Evolutionary conservation across 2,329 filamentous ascomycete genomes (phyloP), one percentile per base, ranked within the genome.

Genomic region (Alternaria viburni): DNA sequence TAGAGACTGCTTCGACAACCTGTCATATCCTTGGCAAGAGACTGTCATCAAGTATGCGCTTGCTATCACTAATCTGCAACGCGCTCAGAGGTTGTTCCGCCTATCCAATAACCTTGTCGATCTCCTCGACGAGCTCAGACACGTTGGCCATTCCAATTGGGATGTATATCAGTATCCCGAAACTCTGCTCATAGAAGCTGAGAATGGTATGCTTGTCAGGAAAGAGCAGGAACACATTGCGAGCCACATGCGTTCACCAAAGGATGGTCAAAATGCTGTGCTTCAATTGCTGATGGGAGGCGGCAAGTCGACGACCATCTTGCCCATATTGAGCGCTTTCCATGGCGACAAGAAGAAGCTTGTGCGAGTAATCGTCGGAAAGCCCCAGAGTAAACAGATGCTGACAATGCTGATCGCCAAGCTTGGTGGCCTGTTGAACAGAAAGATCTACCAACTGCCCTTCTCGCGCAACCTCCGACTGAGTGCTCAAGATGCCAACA

Each of bases 111-210:
- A 70, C 12, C 64, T 69, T 4, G 19, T 64, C 0, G 76, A 77
- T 5, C 62, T 79, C 4, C 45, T 62, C 1, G 69, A 75, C 57
- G 77, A 86, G 61, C 64, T 84, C 0, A 54, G 64, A 1, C 89
- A 89, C 59, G 15, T 66, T 0, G 89, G 88, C 0, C 88, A 89
- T 64, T 67, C 70, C 2, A 86, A 85, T 10, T 92, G 89, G 88
- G 68, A 84, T 6, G 84, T 86, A 0, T 10, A 71, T 0, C 63
- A 85, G 0, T 78, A 81, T 41, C 88, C 90, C 0, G 90, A 92
- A 21, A 88, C 82, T 62, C 79, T 93, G 0, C 77, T 93, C 0
- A 62, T 93, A 0, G 90, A 93, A 72, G 80, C 90, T 1, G 90
- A 93, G 57, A 87, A 83, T 32, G 83, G 85, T 1, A 81, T 93